Evolutionary conservation across 768 basidiomycete species (phyloP).

Genomic region (Tricholoma terreum): DNA sequence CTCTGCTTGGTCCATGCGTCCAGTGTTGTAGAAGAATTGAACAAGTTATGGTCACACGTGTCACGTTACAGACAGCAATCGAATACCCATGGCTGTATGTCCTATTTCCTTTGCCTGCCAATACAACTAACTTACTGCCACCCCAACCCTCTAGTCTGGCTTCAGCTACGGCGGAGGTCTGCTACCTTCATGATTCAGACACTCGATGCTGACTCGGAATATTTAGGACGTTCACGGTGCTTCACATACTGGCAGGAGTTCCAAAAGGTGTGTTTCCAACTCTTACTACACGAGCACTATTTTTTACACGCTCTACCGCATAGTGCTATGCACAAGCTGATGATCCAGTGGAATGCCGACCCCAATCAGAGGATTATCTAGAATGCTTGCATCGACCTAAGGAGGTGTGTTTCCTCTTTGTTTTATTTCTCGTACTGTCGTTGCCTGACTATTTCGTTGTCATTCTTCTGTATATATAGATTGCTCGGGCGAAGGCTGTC

Average conservation of each 20-base stretch:
- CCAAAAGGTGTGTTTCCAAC: conserved; percentile 48
- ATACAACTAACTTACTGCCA: neutral
- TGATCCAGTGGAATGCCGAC: conserved; percentile 65
- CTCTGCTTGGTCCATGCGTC: conserved; percentile 52
- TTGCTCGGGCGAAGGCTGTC: conserved; percentile 56
- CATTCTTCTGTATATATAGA: too few relatives aligned
- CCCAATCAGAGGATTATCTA: conserved; percentile 80
- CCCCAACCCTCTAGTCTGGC: conserved; percentile 36
- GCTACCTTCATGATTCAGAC: conserved; percentile 1
- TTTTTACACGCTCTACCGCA: conserved; percentile 3
- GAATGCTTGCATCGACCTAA: conserved; percentile 89
- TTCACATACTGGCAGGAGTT: conserved; percentile 94
- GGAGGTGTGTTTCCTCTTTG: conserved; percentile 58
- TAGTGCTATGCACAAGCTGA: conserved; percentile 88
- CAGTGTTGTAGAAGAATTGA: neutral
- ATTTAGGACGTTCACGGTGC: conserved; percentile 76
- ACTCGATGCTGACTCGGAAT: neutral
- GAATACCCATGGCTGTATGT: conserved; percentile 37
- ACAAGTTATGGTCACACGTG: neutral
- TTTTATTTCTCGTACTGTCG: neutral
- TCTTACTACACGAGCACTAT: conserved; percentile 3
- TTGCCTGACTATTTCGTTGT: neutral
- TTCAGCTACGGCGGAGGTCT: conserved; percentile 45
- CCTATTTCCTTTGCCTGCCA: neutral
- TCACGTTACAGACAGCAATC: conserved; percentile 15